Evolutionary conservation across 2,329 filamentous ascomycete species (phyloP), one percentile per base, ranked within the genome.

Genomic region (Proliferodiscus dingleyae): DNA sequence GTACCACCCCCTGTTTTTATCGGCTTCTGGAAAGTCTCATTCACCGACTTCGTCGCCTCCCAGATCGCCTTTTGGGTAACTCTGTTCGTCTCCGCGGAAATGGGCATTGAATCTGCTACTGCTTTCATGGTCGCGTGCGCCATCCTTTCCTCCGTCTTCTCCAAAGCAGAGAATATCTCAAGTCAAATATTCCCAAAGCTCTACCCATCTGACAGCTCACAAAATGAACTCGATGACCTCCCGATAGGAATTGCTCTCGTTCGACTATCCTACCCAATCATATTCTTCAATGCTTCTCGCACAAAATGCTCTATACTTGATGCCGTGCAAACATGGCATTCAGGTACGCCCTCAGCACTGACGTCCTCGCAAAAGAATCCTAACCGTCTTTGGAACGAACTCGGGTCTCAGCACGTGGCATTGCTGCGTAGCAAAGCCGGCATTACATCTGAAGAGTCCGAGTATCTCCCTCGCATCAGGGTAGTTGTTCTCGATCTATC

Each of bases 21-120:
- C 60, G 67, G 69, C 7, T 84, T 80, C 65, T 85, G 80, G 78
- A 75, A 75, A 52, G 77, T 79, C 2, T 82, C 78, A 0, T 69
- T 84, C 4, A 73, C 78, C 10, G 81, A 85, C 61, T 84, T 84
- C 55, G 71, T 78, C 41, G 74, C 78, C 0, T 72, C 75, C 24
- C 80, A 81, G 75, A 69, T 84, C 23, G 73, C 79, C 2, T 77
- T 84, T 55, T 83, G 80, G 76, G 70, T 84, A 3, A 81, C 80
- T 0, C 71, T 84, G 4, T 84, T 84, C 56, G 73, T 77, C 2
- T 76, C 73, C 0, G 78, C 76, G 0, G 80, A 84, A 53, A 70
- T 78, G 29, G 81, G 80, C 2, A 52, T 56, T 28, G 53, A 40
- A 16, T 22, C 38, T 10, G 51, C 47, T 15, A 41, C 44, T 22